phyloP scores from a whole-genome alignment of 768 basidiomycete species.

The Pisolithus marmoratus region DNA sequence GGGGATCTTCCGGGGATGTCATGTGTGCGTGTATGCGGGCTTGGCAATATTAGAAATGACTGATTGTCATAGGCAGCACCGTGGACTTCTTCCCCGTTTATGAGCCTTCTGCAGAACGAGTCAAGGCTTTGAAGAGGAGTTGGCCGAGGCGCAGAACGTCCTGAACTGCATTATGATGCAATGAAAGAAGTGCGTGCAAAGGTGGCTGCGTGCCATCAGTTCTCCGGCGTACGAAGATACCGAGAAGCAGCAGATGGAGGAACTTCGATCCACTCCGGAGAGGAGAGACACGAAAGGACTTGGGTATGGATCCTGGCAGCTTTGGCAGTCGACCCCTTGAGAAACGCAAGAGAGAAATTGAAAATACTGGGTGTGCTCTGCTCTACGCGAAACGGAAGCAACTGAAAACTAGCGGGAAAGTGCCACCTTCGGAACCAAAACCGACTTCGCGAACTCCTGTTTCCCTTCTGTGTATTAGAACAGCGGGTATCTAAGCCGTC shows the following conservation, averaged over 20 bases:
- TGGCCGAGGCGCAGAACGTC: slow-evolving; percentile 62
- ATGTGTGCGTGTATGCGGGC: slow-evolving; percentile 31
- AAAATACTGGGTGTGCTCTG: slow-evolving; percentile 36
- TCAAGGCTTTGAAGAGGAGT: slow-evolving; percentile 66
- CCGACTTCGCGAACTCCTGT: neutral
- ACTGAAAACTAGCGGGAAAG: slow-evolving; percentile 19
- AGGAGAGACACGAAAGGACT: slow-evolving; percentile 65
- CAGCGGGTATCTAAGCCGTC: slow-evolving; percentile 16
- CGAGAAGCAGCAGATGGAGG: slow-evolving; percentile 77
- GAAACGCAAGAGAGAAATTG: slow-evolving; percentile 72
- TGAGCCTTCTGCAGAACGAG: too few relatives aligned
- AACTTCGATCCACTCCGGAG: slow-evolving; percentile 55
- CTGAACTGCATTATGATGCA: slow-evolving; percentile 78
- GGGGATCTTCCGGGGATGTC: slow-evolving; percentile 34
- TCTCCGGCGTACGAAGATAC: slow-evolving; percentile 82
- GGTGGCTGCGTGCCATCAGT: slow-evolving; percentile 90
- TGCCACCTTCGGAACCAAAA: neutral
- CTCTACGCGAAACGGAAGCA: too few relatives aligned
- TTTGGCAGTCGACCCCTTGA: slow-evolving; percentile 48
- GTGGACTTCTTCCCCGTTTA: too few relatives aligned
- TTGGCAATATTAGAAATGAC: neutral
- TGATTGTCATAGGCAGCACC: too few relatives aligned
- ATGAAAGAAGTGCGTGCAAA: slow-evolving; percentile 76
- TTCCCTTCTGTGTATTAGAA: too few relatives aligned
- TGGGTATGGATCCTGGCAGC: slow-evolving; percentile 40